phyloP scores from a whole-genome alignment of 805 yeast genomes.

The Candida dendrica region DNA sequence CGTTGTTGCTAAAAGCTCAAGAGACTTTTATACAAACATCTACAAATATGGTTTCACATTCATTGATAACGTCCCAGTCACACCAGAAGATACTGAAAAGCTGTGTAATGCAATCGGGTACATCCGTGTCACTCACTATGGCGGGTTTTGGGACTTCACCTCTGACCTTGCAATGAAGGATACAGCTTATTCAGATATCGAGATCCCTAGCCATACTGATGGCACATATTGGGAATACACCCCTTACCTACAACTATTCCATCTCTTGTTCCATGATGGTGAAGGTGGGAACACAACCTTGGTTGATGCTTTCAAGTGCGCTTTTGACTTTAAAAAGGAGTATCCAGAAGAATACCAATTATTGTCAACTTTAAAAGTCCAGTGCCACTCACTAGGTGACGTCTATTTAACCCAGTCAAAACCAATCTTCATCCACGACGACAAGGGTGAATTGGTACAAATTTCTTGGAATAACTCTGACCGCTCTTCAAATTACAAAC shows the following conservation, averaged over 20 bases:
- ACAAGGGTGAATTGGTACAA: conserved; percentile 45
- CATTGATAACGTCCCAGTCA: conserved; percentile 52
- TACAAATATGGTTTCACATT: conserved; percentile 49
- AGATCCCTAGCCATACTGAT: conserved; percentile 60
- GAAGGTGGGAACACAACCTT: conserved; percentile 62
- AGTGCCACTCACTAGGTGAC: conserved; percentile 76
- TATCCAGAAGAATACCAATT: conserved; percentile 46
- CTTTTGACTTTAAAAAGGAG: conserved; percentile 35
- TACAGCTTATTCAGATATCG: conserved; percentile 65
- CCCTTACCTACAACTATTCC: conserved; percentile 66
- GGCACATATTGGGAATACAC: conserved; percentile 73
- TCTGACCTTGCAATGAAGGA: conserved; percentile 60
- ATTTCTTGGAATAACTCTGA: conserved; percentile 70
- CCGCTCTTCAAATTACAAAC: conserved; percentile 45
- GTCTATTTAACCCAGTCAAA: conserved; percentile 58
- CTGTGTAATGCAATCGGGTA: conserved; percentile 51
- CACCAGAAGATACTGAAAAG: conserved; percentile 50
- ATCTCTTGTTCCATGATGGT: conserved; percentile 56
- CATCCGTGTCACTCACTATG: conserved; percentile 65
- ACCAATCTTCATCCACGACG: conserved; percentile 49
- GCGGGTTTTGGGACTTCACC: conserved; percentile 79
- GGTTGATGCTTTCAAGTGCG: conserved; percentile 61
- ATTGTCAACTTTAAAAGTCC: conserved; percentile 42
- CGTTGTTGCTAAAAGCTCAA: conserved; percentile 32
- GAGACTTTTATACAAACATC: conserved; percentile 14